Base-by-base conservation (phyloP, 2,329 filamentous ascomycete species). In the Venturiaceae sp. region DNA sequence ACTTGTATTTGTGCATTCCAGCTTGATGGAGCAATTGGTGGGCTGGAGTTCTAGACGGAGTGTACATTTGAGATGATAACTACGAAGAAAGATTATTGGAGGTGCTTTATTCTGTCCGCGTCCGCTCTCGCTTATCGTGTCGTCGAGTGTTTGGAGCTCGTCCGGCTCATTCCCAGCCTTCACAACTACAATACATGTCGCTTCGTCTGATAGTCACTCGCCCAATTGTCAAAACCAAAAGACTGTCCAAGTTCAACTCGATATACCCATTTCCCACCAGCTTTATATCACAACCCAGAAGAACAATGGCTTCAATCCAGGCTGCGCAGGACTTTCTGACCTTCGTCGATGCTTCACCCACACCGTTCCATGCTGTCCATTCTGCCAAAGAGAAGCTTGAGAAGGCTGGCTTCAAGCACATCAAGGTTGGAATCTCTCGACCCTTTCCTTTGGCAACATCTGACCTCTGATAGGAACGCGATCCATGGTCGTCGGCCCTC, bases 321-420 rank as follows among this genome's bases (percentile, higher is more conserved):
- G 74, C 69, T 58, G 89, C 89, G 58, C 77, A 87, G 74, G 90
- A 95, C 78, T 96, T 96, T 73, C 76, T 96, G 69, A 87, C 90
- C 74, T 96, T 96, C 76, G 86, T 96, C 71, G 95, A 96, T 74
- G 88, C 86, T 63, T 96, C 92, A 60, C 94, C 94, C 13, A 95
- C 92, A 96, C 92, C 94, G 60, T 99, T 95, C 76, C 94, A 99
- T 78, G 92, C 92, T 61, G 92, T 96, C 60, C 84, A 85, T 59
- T 88, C 87, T 53, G 83, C 91, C 64, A 86, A 87, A 66, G 75
- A 84, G 63, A 86, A 88, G 58, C 82, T 99, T 57, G 82, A 87
- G 65, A 83, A 86, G 65, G 92, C 90, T 54, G 92, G 92, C 60
- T 99, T 97, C 79, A 81, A 83, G 66, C 83, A 87, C 66, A 89